Evolutionary conservation across 1,284 basidiomycete genomes (phyloP).

Genomic region (Stygiomarasmius scandens): DNA sequence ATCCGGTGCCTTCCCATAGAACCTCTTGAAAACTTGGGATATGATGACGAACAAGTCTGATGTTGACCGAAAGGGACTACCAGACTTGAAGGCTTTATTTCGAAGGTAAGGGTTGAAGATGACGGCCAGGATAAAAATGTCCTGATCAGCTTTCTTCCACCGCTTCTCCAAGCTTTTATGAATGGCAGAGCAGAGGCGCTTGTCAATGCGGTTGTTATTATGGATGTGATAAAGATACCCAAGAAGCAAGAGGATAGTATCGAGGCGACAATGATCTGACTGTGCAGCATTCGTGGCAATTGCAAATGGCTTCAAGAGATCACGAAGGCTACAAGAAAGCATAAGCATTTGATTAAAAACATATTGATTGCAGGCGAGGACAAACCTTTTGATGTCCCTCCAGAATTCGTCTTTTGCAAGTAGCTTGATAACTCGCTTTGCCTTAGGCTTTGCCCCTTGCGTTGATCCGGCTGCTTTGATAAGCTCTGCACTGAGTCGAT

Average conservation of each 20-base stretch:
- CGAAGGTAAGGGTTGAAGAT: slow-evolving; percentile 30
- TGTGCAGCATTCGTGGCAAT: slow-evolving; percentile 31
- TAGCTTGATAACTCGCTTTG: slow-evolving; percentile 28
- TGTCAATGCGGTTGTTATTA: too few species aligned
- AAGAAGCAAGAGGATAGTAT: slow-evolving; percentile 28
- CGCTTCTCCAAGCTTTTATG: too few species aligned
- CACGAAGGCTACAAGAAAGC: too few species aligned
- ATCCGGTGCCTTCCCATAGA: too few species aligned
- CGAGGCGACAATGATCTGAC: slow-evolving; percentile 24
- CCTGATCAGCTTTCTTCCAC: slow-evolving; percentile 29
- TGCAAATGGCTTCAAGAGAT: slow-evolving; percentile 35
- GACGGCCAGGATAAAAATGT: slow-evolving; percentile 28
- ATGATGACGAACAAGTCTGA: too few species aligned
- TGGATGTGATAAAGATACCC: slow-evolving; percentile 12
- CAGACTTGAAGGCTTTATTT: slow-evolving; percentile 11
- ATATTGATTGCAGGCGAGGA: too few species aligned
- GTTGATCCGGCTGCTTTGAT: slow-evolving; percentile 20
- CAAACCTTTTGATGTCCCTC: too few species aligned
- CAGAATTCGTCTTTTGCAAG: slow-evolving; percentile 27
- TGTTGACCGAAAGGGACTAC: background rate
- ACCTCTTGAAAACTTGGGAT: too few species aligned
- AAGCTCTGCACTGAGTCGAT: slow-evolving; percentile 15
- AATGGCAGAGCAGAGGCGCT: too few species aligned
- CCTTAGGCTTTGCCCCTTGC: slow-evolving; percentile 26
- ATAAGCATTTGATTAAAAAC: too few species aligned